Evolutionary conservation across 352 stramenopile species (phyloP).

Genomic region (Globisporangium cystogenes): DNA sequence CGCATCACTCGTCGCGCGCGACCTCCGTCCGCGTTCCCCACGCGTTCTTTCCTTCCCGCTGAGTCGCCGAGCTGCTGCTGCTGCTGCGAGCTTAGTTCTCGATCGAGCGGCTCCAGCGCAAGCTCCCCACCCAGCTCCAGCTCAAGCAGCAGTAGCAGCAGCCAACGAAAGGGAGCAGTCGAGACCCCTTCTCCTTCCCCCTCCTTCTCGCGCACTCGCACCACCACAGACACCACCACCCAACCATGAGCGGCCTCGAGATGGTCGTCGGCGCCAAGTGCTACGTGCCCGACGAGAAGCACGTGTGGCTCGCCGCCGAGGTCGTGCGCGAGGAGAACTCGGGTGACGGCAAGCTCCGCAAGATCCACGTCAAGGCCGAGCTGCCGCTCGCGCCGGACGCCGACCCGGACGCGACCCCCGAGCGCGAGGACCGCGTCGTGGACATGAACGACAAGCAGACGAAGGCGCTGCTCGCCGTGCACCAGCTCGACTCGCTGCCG

Average conservation of each 20-base stretch:
- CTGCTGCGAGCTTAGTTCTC: too few relatives aligned
- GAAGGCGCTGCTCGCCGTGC: slow-evolving; percentile 60
- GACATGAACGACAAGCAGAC: slow-evolving; percentile 72
- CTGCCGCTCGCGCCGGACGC: slow-evolving; percentile 25
- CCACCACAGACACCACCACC: too few relatives aligned
- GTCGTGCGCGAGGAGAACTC: slow-evolving; percentile 67
- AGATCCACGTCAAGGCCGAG: slow-evolving; percentile 63
- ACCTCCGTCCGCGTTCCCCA: too few relatives aligned
- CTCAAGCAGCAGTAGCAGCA: too few relatives aligned
- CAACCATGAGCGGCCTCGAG: slow-evolving; percentile 31
- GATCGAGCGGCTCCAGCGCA: too few relatives aligned
- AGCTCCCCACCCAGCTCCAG: too few relatives aligned
- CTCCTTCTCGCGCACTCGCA: too few relatives aligned
- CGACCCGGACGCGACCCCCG: slow-evolving; percentile 9
- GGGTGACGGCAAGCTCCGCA: slow-evolving; percentile 51
- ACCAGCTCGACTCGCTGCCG: slow-evolving; percentile 72
- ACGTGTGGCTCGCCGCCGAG: slow-evolving; percentile 81
- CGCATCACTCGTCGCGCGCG: too few relatives aligned
- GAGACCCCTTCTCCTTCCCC: too few relatives aligned
- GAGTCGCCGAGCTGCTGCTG: too few relatives aligned
- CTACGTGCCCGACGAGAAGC: slow-evolving; percentile 82
- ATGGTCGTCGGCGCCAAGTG: slow-evolving; percentile 74
- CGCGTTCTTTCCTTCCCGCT: too few relatives aligned
- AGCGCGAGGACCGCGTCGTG: slow-evolving; percentile 53
- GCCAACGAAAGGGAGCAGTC: too few relatives aligned